Base-by-base conservation (phyloP, 306 rosid species). In the Ziziphus jujuba region DNA sequence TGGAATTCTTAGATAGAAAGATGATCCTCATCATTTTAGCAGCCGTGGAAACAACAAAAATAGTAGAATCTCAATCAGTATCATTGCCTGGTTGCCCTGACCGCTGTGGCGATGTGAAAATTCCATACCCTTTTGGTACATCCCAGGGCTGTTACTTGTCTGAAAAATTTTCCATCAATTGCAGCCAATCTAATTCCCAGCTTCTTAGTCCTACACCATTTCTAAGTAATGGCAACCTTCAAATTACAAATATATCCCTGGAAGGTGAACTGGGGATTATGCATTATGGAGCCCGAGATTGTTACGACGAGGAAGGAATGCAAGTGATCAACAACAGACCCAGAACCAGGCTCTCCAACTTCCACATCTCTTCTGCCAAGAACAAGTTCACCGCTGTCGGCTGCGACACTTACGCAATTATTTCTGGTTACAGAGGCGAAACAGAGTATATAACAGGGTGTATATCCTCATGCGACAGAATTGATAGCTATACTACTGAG, bases 61-160 rank as follows among this genome's bases (percentile, higher is more conserved):
- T 15, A 49, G 7, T 17, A 16, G 64, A 10, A 25, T 11, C n/a
- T 28, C 43, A 36, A 36, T n/a, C n/a, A n/a, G 9, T 36, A 36
- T 36, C 43, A 11, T 55, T 67, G 63, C 72, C 72, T 0, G 53
- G 66, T 25, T 73, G 77, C 60, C 72, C 51, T 2, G 8, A 48
- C 21, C 36, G 21, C 25, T 73, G 77, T 9, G 77, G 72, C 0
- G 40, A 64, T 25, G 15, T 64, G 43, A 2, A 6, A 1, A 56
- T 65, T 48, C 77, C 77, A n/a, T 73, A 65, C 9, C 77, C 77
- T 9, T 73, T 73, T 58, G 77, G 77, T 50, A 28, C 56, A 24
- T 5, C 49, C 15, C 5, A 56, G 5, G 72, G 60, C 2, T 73
- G 72, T 47, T 47, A 28, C n/a, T n/a, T 56, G 59, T 53, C 33